Conservation (phyloP, 2,329 filamentous ascomycete genomes). For the Sporothrix brasiliensis region DNA sequence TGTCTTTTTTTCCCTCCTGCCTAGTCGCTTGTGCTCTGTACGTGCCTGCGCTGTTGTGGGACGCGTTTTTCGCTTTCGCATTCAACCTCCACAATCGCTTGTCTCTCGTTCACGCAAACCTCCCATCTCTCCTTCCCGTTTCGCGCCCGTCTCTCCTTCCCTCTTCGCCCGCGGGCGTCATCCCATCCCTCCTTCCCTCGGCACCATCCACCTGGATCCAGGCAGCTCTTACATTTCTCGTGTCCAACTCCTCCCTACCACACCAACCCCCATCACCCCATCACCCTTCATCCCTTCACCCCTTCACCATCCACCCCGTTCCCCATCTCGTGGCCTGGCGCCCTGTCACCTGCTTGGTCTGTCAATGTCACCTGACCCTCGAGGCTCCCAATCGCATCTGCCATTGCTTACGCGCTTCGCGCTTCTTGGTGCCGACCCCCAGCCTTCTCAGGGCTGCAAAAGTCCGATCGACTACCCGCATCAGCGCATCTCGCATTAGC, state of each 20-base stretch:
- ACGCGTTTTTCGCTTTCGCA: constrained; percentile 28
- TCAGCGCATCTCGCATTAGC: constrained; percentile 21
- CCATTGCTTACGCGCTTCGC: not conserved
- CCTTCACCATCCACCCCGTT: constrained; percentile 5
- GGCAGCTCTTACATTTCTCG: not conserved
- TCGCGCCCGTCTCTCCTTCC: not conserved
- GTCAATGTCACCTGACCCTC: constrained; percentile 16
- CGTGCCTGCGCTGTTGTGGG: constrained; percentile 23
- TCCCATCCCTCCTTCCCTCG: not conserved
- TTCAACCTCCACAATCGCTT: not conserved
- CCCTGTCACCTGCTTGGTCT: not conserved
- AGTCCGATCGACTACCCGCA: constrained; percentile 1
- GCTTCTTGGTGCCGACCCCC: not conserved
- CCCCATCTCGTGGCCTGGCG: not conserved
- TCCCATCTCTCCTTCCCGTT: not conserved
- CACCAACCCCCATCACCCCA: constrained; percentile 3
- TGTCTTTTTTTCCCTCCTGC: not conserved
- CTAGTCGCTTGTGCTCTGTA: constrained; percentile 1
- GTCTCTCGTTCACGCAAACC: constrained; percentile 4
- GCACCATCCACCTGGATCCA: not conserved
- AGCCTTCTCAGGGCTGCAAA: not conserved
- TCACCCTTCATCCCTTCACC: not conserved
- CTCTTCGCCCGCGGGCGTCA: not conserved
- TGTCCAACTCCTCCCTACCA: not conserved
- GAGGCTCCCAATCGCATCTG: not conserved